Percentiles rank a stretch among this genome's conserved stretches.
phyloP scores from a whole-genome alignment of 2,329 filamentous ascomycete species.

The Epichloe glyceriae region DNA sequence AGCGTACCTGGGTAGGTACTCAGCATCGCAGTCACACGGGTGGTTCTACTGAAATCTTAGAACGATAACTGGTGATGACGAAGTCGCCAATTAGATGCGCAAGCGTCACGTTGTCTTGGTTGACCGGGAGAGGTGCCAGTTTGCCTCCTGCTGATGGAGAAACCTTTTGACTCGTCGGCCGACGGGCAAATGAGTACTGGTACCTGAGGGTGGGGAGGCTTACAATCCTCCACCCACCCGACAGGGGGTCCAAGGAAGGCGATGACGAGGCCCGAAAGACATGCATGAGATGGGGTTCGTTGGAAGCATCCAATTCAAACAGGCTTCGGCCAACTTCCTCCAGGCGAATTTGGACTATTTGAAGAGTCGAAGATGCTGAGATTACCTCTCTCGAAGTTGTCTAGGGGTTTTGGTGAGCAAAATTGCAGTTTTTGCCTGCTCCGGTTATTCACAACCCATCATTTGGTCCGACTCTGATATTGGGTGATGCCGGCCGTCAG shows the following conservation, averaged over 20 bases:
- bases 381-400: too few species aligned
- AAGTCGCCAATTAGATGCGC: neutral
- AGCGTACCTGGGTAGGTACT: too few species aligned
- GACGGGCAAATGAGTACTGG: conserved; percentile 5
- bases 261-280: conserved; percentile 27
- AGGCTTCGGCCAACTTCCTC: neutral
- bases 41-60: neutral
- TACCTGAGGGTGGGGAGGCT: conserved; percentile 9
- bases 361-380: too few species aligned
- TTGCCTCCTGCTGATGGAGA: too few species aligned
- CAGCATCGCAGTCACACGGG: too few species aligned
- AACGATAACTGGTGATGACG: conserved; percentile 6
- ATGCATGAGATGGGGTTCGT: neutral
- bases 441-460: too few species aligned
- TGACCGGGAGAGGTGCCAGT: too few species aligned
- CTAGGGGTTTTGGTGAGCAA: too few species aligned
- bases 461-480: too few species aligned
- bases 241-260: conserved; percentile 13
- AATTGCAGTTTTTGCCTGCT: too few species aligned
- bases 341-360: neutral
- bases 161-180: neutral
- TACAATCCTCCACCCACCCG: conserved; percentile 1
- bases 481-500: too few species aligned
- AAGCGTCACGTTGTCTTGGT: too few species aligned
- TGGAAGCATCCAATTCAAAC: neutral